Conservation (phyloP, 2,329 filamentous ascomycete genomes). For the Pseudogymnoascus sp. region DNA sequence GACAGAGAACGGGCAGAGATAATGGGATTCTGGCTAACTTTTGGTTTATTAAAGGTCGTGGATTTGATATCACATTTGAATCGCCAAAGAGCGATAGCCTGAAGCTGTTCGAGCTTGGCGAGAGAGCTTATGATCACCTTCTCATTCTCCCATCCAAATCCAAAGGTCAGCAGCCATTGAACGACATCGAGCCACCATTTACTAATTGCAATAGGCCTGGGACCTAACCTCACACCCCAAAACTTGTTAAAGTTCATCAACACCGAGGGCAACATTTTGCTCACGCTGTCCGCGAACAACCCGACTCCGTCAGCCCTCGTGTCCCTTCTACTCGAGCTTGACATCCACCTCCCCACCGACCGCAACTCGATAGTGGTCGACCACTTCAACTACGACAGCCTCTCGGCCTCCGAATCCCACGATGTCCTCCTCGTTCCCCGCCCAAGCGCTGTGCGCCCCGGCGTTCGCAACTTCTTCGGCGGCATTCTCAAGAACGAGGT, state of each 20-base stretch:
- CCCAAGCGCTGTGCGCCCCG: constrained; percentile 56
- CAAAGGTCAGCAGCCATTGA: constrained; percentile 56
- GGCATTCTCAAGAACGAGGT: constrained; percentile 47
- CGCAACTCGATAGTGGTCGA: constrained; percentile 81
- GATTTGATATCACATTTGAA: constrained; percentile 72
- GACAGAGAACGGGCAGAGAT: background rate
- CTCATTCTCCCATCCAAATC: constrained; percentile 81
- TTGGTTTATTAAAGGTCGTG: constrained; percentile 53
- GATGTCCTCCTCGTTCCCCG: constrained; percentile 76
- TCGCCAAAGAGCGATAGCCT: constrained; percentile 74
- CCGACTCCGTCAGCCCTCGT: constrained; percentile 65
- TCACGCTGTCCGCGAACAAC: constrained; percentile 68
- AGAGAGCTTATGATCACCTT: constrained; percentile 84
- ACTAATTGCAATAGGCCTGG: constrained; percentile 53
- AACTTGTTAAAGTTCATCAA: constrained; percentile 86
- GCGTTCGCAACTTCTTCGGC: constrained; percentile 70
- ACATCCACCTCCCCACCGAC: constrained; percentile 79
- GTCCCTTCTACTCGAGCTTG: constrained; percentile 76
- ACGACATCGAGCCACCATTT: constrained; percentile 11
- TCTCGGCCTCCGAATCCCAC: constrained; percentile 72
- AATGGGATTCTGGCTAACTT: background rate
- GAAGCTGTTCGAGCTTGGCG: constrained; percentile 75
- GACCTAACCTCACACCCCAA: constrained; percentile 79
- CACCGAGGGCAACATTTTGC: constrained; percentile 80
- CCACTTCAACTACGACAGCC: constrained; percentile 86